phyloP scores from a whole-genome alignment of 1,284 basidiomycete genomes.

The Cryptococcus amylolentus region DNA sequence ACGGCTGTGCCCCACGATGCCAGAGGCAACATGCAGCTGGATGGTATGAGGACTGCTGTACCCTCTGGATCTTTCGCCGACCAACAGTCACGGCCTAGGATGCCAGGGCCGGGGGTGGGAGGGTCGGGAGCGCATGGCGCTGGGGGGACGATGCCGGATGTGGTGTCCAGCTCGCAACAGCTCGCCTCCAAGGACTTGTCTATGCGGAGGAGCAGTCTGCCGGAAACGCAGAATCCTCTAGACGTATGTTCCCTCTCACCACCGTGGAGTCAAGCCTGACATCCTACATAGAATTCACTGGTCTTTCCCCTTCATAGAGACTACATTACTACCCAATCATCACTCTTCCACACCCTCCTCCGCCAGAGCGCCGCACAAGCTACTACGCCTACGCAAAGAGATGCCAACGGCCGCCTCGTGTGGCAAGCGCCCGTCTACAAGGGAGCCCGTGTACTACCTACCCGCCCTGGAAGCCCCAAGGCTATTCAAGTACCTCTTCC shows the following conservation, averaged over 20 bases:
- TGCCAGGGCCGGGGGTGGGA: no score
- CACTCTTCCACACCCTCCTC: slow-evolving; percentile 42
- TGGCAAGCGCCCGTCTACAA: slow-evolving; percentile 13
- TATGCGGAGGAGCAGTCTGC: slow-evolving; percentile 23
- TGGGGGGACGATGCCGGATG: slow-evolving; percentile 2
- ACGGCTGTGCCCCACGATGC: neutral
- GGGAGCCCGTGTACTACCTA: slow-evolving; percentile 29
- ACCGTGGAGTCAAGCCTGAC: slow-evolving; percentile 2
- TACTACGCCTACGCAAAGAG: slow-evolving; percentile 5
- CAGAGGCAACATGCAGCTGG: no score
- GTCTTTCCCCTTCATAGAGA: slow-evolving; percentile 45
- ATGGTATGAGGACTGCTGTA: no score
- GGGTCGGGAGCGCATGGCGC: no score
- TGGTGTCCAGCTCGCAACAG: slow-evolving; percentile 11
- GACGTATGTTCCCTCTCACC: slow-evolving; percentile 11
- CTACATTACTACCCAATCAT: slow-evolving; percentile 45
- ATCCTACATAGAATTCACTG: slow-evolving; percentile 22
- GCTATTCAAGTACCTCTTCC: slow-evolving; percentile 45
- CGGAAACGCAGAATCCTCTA: slow-evolving; percentile 8
- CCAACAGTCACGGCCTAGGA: no score
- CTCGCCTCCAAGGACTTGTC: slow-evolving; percentile 6
- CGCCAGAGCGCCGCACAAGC: slow-evolving; percentile 14
- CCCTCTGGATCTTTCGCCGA: no score
- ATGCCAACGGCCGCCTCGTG: slow-evolving; percentile 9
- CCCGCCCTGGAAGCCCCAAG: slow-evolving; percentile 16